Evolutionary conservation across 2,329 filamentous ascomycete genomes (phyloP), one percentile per base, ranked within the genome.

Genomic region (Stromatinia cepivora): DNA sequence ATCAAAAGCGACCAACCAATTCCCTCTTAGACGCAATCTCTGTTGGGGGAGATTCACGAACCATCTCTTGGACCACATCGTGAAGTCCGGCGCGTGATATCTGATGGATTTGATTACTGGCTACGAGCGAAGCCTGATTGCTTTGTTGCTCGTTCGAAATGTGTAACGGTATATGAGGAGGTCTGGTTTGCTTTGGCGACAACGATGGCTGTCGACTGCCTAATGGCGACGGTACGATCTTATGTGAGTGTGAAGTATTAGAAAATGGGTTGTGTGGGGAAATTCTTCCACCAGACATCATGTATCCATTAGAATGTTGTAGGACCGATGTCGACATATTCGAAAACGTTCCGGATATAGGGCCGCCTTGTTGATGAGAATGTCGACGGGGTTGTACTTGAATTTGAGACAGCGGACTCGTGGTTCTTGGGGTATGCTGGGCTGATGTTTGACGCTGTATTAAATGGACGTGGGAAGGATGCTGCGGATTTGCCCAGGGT

Each of bases 401-500:
- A 25, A 72, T 54, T 52, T 77, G 74, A 53, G 76, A 74, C 65
- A 79, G 76, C 4, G 78, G 76, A n/a, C 79, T 80, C 25, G 78
- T 76, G 58, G 79, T 77, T 67, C 78, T 75, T 56, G 79, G 75
- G 54, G 77, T 77, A 25, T 81, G 80, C 62, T 81, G 80, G 39
- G 73, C 76, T 7, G 80, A 77, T 63, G 80, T 77, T 70, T 83
- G 82, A 53, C 81, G 77, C 65, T 81, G 80, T 52, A 80, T 71
- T 70, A 80, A 73, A 74, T 79, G 78, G 22, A 79, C 79, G 77
- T 92, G 89, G 13, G 88, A 86, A 9, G 90, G 89, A 77, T 93
- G 90, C 74, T 94, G 92, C 25, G 93, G 92, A 77, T 97, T 97
- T 48, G 93, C 93, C 94, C 94, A 97, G 0, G 93, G 91, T 7